Percentiles rank a stretch among this genome's conserved stretches.
These are phyloP conservation scores for Musa itinerans DNA, from an alignment of 176 grass and related monocot species.

Conservation along the genomic window DNA sequence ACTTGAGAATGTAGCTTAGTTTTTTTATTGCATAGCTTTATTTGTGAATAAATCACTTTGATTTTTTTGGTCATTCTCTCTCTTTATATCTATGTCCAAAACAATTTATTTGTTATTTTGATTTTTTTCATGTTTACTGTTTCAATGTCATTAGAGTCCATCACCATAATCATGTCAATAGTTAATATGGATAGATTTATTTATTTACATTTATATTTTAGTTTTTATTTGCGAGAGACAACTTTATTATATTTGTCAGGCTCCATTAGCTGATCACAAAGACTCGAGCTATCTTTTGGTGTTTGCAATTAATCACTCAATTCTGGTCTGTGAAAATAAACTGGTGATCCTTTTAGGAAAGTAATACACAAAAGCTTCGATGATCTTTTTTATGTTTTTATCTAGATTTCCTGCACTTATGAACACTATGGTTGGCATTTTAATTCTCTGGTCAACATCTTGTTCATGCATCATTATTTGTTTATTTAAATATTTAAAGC, in stretches of 20 bases:
- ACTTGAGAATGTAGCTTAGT: too few relatives aligned
- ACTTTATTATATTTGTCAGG: background rate
- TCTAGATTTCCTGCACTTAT: background rate
- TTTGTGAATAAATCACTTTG: background rate
- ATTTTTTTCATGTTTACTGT: background rate
- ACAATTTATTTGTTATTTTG: background rate
- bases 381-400: background rate
- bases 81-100: background rate
- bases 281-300: background rate
- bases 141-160: background rate
- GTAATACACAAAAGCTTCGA: background rate
- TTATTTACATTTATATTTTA: background rate
- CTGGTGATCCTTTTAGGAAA: background rate
- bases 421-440: background rate
- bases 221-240: too few relatives aligned
- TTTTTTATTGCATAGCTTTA: background rate
- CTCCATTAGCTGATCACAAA: background rate
- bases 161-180: background rate
- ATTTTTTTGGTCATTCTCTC: background rate
- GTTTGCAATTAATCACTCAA: background rate
- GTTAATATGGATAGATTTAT: background rate
- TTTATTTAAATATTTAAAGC: background rate
- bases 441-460: background rate
- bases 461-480: constrained; percentile 4
- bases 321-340: background rate